A percentile compares a stretch with the other conserved stretches of the same genome.
Evolutionary conservation across 768 basidiomycete genomes (phyloP).

Genomic region (Pleurotus ostreatus): DNA sequence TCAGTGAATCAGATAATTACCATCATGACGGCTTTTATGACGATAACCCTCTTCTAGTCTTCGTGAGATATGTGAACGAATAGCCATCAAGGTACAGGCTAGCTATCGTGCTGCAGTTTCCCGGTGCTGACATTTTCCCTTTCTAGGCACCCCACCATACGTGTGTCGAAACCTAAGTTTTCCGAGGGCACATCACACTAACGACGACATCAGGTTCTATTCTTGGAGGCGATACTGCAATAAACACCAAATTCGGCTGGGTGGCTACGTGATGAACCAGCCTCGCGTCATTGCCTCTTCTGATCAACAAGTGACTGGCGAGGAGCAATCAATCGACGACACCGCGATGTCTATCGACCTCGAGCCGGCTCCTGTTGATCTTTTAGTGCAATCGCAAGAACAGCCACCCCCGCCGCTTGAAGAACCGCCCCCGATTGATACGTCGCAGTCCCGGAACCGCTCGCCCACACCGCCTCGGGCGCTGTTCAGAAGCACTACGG

Average conservation of each 20-base stretch:
- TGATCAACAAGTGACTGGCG: conserved; percentile 32
- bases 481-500: conserved; percentile 79
- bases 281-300: conserved; percentile 44
- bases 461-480: conserved; percentile 82
- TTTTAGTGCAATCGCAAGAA: conserved; percentile 33
- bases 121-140: conserved; percentile 6
- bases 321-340: conserved; percentile 38
- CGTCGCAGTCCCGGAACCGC: conserved; percentile 41
- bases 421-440: conserved; percentile 12
- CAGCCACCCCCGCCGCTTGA: conserved; percentile 21
- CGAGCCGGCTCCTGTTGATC: conserved; percentile 37
- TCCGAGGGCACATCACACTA: neutral
- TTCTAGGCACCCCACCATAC: conserved; percentile 83
- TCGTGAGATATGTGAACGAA: conserved; percentile 83
- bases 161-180: conserved; percentile 34
- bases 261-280: conserved; percentile 75
- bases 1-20: conserved; percentile 19
- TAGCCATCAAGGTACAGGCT: conserved; percentile 68
- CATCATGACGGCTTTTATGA: neutral
- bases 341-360: conserved; percentile 23
- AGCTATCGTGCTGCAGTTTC: conserved; percentile 2
- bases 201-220: conserved; percentile 57
- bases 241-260: conserved; percentile 87
- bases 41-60: conserved; percentile 32
- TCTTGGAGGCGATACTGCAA: conserved; percentile 92